Base-by-base conservation (phyloP, 2,329 filamentous ascomycete genomes). In the Penicillium sp. region DNA sequence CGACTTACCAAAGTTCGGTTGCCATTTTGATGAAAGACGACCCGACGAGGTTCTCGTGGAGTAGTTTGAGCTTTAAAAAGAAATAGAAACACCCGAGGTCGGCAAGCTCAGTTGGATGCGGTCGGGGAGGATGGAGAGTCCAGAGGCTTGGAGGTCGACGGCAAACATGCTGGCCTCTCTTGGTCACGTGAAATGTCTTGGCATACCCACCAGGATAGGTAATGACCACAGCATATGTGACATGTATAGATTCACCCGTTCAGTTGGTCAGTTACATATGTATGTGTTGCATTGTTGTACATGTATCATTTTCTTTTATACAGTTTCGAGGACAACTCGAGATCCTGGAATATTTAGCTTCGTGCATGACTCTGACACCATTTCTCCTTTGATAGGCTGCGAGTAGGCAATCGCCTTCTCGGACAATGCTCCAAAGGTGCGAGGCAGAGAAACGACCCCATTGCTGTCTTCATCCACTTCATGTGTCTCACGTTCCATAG, bases 1-100 rank as follows among this genome's bases (percentile, higher is more conserved):
- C 74, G 74, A 86, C 88, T 81, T 84, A 94, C 90, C 90, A 94
- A 76, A 88, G 84, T 82, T 92, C 89, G 72, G 88, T 81, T 76
- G 86, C 79, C 90, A 94, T 93, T 73, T 79, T 88, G 82, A 64
- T 54, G 49, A 59, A 59, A 50, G 54, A 58, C 38, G 60, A 53
- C 61, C 61, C 60, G 50, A 50, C 41, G 40, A 58, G 56, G 53
- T 57, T 58, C 56, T 62, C 60, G 50, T 58, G 43, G 19, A 46
- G 33, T 52, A 48, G 19, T 51, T 50, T 33, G 55, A 67, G 59
- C 61, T 67, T 53, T 53, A 46, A 44, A 56, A 56, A 45, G 60
- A 59, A 50, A 53, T 57, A 49, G 53, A 50, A 49, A 53, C 50
- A 60, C 58, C 55, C 58, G 51, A 60, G 53, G 49, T 53, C 51